Evolutionary conservation across 257 asterid genomes (phyloP), one percentile per base, ranked within the genome.

Genomic region (Linderniella brevidens): DNA sequence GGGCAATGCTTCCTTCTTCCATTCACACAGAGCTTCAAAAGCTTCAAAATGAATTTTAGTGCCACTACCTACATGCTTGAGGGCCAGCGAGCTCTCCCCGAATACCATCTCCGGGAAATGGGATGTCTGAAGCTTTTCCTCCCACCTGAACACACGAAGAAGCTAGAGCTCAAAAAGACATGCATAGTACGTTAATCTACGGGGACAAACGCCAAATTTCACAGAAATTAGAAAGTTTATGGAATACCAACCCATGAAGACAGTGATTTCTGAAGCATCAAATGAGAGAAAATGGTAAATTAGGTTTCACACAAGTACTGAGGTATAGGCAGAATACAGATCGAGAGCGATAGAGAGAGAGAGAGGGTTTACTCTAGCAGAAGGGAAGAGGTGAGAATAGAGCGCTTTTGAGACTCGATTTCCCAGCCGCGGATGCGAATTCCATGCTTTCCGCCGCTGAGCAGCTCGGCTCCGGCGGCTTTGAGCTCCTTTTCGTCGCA

Each of bases 41-140:
- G 99, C 92, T 62, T 75, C 75, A 58, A 82, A 90, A 68, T 73
- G 70, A 58, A 90, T 49, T 62, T 48, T 75, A 36, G 71, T 52
- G 42, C 93, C 94, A 60, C 81, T 82, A 50, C 55, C 65, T 68
- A 66, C 59, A 60, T 90, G 96, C 61, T 72, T 79, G 57, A 86
- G 77, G 68, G 67, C 54, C 73, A 90, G 64, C 36, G 73, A 62
- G 65, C 90, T 85, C 68, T 85, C 86, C 63, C 96, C 99, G 65
- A 90, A 90, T 56, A 90, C 68, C 99, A 90, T 90, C 78, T 85
- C 94, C 5, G 99, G 94, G 57, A 85, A 77, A 74, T 85, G 94
- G 58, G 82, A 59, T 20, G 96, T 85, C 61, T 65, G 68, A 58
- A 90, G 92, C 71, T 74, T 76, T 58, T 85, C 83, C 62, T 85